These are phyloP conservation scores for Juncus inflexus DNA, from an alignment of 176 grass and related monocot genomes.

Conservation along the genomic window DNA sequence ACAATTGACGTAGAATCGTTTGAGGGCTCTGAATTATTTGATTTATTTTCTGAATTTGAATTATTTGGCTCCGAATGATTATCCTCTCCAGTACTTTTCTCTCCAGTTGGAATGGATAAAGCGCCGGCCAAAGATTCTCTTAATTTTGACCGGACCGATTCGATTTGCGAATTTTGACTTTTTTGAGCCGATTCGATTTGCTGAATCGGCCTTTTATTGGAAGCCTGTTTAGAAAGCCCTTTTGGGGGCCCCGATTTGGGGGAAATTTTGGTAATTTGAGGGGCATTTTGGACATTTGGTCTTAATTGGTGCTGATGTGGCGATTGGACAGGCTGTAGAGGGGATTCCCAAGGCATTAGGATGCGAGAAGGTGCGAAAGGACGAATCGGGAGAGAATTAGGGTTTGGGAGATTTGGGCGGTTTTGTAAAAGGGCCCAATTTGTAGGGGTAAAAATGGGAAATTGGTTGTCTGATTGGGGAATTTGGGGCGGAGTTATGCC, in stretches of 20 bases:
- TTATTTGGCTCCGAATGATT: background rate
- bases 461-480: conserved; percentile 18
- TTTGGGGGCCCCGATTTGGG: conserved; percentile 9
- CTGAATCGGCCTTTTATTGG: conserved; percentile 35
- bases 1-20: conserved; percentile 42
- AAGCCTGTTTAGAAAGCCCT: conserved; percentile 15
- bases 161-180: conserved; percentile 20
- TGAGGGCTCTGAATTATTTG: conserved; percentile 33
- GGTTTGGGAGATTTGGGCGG: conserved; percentile 4
- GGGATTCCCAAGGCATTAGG: conserved; percentile 27
- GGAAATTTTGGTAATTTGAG: conserved; percentile 9
- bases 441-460: conserved; percentile 23
- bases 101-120: conserved; percentile 40
- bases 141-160: conserved; percentile 48
- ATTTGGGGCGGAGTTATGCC: conserved; percentile 10
- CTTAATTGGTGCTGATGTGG: conserved; percentile 9
- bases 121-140: conserved; percentile 49
- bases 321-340: background rate
- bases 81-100: conserved; percentile 21
- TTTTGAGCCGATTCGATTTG: conserved; percentile 24
- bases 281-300: conserved; percentile 10
- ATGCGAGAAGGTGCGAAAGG: conserved; percentile 18
- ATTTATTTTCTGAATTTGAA: conserved; percentile 21
- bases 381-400: conserved; percentile 7
- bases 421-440: conserved; percentile 9